Base-by-base conservation (phyloP, 495 filamentous ascomycete genomes). In the Pyronema domesticum region DNA sequence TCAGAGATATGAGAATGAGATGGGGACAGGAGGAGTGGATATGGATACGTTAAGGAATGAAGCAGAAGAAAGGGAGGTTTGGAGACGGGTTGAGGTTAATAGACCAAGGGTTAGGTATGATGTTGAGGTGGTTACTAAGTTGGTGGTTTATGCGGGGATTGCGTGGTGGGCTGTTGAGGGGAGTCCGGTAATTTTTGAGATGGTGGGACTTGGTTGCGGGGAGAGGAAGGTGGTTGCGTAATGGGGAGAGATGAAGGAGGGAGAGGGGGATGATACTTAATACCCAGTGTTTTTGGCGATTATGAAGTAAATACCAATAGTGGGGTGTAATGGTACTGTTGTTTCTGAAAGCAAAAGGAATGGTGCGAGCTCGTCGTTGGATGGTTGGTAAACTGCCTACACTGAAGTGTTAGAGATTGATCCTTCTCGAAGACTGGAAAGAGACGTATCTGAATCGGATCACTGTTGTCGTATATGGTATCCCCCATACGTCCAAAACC, bases 111-210 rank as follows among this genome's bases (percentile, higher is more conserved):
- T 95, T 33, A 75, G 88, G 58, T 98, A 98, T 64, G 91, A 98
- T 70, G 89, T 95, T 7, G 91, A 98, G 65, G 89, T 98, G 17
- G 79, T 96, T 42, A 96, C 91, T 14, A 96, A 95, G 70, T 71
- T 98, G 51, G 83, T 98, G 62, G 87, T 98, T 40, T 98, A 98
- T 74, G 74, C 81, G 55, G 81, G 84, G n/a, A 89, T 88, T 69
- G 84, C 71, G 15, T 83, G 76, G 78, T 68, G 85, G 53, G 80
- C 79, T 3, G 79, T 85, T 3, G 84, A 86, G 58, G 68, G 72
- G 1, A 77, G 77, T 54, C 81, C 81, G 0, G 67, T 84, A 5
- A 60, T 81, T 8, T 86, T 88, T 58, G 76, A 83, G 60, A n/a
- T 74, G 1, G 64, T 81, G 35, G 81, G 82, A 3, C 67, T 86